Conservation (phyloP, 352 stramenopile genomes). For the Pythium aquatile region DNA sequence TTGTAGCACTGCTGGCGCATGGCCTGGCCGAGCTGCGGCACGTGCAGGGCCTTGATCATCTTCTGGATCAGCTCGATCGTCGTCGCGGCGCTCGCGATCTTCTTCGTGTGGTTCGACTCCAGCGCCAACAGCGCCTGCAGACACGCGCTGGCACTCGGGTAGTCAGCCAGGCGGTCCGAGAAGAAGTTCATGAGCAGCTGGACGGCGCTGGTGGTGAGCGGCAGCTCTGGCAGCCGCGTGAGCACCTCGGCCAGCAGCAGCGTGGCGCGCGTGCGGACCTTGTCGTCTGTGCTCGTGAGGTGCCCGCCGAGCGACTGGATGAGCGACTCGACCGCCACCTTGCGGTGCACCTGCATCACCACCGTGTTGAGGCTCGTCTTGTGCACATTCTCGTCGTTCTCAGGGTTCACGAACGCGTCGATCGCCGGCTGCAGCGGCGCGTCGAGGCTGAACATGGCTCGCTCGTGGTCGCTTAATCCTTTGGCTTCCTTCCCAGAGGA, state of each 20-base stretch:
- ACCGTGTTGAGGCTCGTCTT: conserved; percentile 89
- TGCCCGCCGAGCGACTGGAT: conserved; percentile 73
- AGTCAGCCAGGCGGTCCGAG: conserved; percentile 78
- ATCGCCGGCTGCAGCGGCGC: conserved; percentile 81
- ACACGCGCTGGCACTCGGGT: conserved; percentile 75
- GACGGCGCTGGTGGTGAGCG: conserved; percentile 65
- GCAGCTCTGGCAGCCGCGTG: conserved; percentile 82
- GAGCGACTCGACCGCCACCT: conserved; percentile 72
- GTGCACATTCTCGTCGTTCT: conserved; percentile 79
- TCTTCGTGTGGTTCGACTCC: conserved; percentile 59
- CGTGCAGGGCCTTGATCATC: conserved; percentile 61
- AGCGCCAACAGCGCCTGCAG: conserved; percentile 76
- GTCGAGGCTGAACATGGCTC: conserved; percentile 80
- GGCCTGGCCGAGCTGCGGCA: conserved; percentile 78
- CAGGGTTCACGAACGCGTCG: conserved; percentile 82
- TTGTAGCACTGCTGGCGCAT: conserved; percentile 88
- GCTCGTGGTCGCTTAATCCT: conserved; percentile 1
- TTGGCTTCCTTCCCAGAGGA: not conserved
- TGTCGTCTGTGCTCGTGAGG: conserved; percentile 78
- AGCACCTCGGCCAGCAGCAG: conserved; percentile 88
- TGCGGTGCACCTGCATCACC: conserved; percentile 84
- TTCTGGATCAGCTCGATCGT: conserved; percentile 66
- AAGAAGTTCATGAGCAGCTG: conserved; percentile 85
- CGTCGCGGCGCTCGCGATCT: conserved; percentile 46
- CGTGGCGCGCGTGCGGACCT: conserved; percentile 73